Conservation (phyloP, 208 protist species). For the Trypanosoma melophagium region DNA sequence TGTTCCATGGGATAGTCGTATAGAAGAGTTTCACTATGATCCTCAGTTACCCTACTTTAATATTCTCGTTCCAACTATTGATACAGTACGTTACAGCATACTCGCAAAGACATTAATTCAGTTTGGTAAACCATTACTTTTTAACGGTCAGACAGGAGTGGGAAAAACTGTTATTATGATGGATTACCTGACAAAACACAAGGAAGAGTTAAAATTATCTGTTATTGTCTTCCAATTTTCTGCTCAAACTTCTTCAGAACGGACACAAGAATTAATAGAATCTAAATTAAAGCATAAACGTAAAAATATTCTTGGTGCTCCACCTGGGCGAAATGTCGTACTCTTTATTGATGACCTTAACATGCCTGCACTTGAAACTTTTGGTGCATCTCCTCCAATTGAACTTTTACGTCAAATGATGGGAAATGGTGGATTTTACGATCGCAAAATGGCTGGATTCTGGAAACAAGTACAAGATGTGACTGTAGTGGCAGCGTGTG, state of each 20-base stretch:
- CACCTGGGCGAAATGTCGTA: slow-evolving; percentile 91
- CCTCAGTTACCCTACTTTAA: slow-evolving; percentile 93
- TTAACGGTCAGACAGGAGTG: slow-evolving; percentile 95
- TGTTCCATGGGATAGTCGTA: slow-evolving; percentile 75
- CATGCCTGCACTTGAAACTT: slow-evolving; percentile 96
- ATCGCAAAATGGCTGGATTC: slow-evolving; percentile 92
- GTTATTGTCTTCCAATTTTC: slow-evolving; percentile 94
- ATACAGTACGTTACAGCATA: slow-evolving; percentile 95
- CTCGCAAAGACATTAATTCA: slow-evolving; percentile 90
- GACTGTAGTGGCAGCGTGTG: slow-evolving; percentile 94
- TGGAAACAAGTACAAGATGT: slow-evolving; percentile 95
- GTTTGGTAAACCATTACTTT: slow-evolving; percentile 88
- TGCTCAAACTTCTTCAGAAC: slow-evolving; percentile 93
- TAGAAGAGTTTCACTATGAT: slow-evolving; percentile 87
- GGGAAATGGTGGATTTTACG: slow-evolving; percentile 96
- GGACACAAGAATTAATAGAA: slow-evolving; percentile 97
- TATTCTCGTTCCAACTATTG: slow-evolving; percentile 96
- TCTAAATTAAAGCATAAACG: slow-evolving; percentile 95
- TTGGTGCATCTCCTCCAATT: slow-evolving; percentile 96
- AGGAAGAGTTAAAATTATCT: slow-evolving; percentile 75
- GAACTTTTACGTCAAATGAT: slow-evolving; percentile 97
- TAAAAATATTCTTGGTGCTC: slow-evolving; percentile 95
- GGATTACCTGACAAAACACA: slow-evolving; percentile 79
- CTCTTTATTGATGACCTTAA: slow-evolving; percentile 98
- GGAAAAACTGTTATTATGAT: slow-evolving; percentile 95